phyloP scores from a whole-genome alignment of 2,329 filamentous ascomycete species.

The Fusarium sp. region DNA sequence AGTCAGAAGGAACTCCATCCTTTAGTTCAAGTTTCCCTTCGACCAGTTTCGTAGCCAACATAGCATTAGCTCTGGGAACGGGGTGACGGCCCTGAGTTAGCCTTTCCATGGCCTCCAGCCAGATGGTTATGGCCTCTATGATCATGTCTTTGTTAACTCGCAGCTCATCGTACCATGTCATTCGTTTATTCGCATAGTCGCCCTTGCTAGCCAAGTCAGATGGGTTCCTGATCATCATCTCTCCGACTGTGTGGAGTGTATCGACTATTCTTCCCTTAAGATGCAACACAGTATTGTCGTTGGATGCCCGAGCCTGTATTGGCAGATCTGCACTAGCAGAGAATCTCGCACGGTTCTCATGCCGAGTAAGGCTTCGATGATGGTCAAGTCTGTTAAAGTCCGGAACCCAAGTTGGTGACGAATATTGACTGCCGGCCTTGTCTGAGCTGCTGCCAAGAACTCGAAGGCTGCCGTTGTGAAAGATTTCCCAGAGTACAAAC shows the following conservation, averaged over 20 bases:
- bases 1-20: neutral
- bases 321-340: neutral
- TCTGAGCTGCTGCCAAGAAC: neutral
- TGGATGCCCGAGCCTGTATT: neutral
- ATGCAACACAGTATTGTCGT: neutral
- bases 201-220: neutral
- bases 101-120: neutral
- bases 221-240: neutral
- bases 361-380: neutral
- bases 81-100: neutral
- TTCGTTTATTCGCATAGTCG: neutral
- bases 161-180: neutral
- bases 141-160: neutral
- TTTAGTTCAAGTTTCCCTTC: neutral
- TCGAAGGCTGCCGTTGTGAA: neutral
- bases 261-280: neutral
- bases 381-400: neutral
- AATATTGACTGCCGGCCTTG: neutral
- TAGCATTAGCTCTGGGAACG: neutral
- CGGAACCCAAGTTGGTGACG: neutral
- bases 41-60: neutral
- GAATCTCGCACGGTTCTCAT: neutral
- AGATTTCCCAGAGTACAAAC: neutral
- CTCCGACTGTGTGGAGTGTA: neutral
- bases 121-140: neutral